A percentile compares a stretch with the other conserved stretches of the same genome.
Conservation (phyloP, 78 protist genomes). For the Creolimax fragrantissima region DNA sequence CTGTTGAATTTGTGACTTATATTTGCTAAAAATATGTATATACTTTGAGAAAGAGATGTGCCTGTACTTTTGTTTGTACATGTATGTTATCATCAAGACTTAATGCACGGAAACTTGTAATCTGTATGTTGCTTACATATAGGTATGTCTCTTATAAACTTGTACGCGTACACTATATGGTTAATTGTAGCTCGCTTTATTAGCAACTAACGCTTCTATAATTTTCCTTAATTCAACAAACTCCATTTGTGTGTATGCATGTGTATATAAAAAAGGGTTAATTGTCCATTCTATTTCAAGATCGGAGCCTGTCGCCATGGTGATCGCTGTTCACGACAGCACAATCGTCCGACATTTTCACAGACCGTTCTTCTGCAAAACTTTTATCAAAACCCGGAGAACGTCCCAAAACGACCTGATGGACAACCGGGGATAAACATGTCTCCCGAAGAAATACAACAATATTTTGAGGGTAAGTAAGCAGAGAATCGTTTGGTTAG, state of each 20-base stretch:
- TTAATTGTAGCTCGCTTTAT: not conserved
- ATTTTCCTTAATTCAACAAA: not conserved
- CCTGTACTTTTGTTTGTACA: no score
- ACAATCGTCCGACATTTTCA: slow-evolving; percentile 77
- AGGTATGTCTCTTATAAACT: not conserved
- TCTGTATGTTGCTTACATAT: not conserved
- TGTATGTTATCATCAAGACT: no score
- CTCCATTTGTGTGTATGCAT: slow-evolving; percentile 22
- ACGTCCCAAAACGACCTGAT: slow-evolving; percentile 2
- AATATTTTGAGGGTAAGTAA: slow-evolving; percentile 70
- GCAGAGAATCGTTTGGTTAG: no score
- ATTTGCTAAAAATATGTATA: no score
- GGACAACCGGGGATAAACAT: not conserved
- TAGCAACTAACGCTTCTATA: not conserved
- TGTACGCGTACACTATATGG: not conserved
- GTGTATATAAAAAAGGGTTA: no score
- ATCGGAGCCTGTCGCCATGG: slow-evolving; percentile 99
- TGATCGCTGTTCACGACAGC: slow-evolving; percentile 89
- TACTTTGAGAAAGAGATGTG: no score
- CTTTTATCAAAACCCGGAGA: slow-evolving; percentile 59
- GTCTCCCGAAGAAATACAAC: not conserved
- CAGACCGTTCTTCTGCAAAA: slow-evolving; percentile 85
- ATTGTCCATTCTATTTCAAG: slow-evolving; percentile 95
- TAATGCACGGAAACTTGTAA: not conserved
- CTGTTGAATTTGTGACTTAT: no score